Evolutionary conservation across 2,329 filamentous ascomycete species (phyloP).

Genomic region (Calonectria pauciramosa): DNA sequence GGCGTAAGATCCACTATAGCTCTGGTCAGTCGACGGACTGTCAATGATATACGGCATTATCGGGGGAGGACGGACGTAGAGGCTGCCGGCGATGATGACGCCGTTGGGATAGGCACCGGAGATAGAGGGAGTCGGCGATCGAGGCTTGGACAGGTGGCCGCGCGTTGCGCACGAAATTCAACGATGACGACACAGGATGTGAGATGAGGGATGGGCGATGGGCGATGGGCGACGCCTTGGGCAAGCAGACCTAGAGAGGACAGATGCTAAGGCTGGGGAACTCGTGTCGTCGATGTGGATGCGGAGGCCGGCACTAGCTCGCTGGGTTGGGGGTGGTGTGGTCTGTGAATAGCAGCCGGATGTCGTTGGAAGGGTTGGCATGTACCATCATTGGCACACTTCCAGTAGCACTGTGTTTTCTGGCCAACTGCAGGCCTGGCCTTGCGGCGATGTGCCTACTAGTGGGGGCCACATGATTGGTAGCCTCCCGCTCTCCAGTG

Average conservation of each 20-base stretch:
- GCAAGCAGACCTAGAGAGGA: constrained; percentile 28
- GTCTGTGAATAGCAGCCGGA: constrained; percentile 29
- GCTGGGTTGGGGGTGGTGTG: constrained; percentile 44
- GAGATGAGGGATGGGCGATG: constrained; percentile 31
- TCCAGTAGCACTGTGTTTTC: neutral
- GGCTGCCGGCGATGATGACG: constrained; percentile 35
- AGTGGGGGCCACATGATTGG: constrained; percentile 52
- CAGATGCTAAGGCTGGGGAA: constrained; percentile 43
- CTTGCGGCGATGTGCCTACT: constrained; percentile 30
- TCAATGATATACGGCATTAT: constrained; percentile 39
- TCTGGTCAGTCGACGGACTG: constrained; percentile 40
- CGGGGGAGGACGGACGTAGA: constrained; percentile 20
- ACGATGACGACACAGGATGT: constrained; percentile 28
- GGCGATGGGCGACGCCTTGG: constrained; percentile 18
- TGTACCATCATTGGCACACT: constrained; percentile 7
- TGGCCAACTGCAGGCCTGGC: constrained; percentile 35
- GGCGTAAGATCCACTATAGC: constrained; percentile 22
- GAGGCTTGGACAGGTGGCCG: constrained; percentile 45
- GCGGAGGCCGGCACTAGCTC: constrained; percentile 43
- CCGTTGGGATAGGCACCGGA: constrained; percentile 34
- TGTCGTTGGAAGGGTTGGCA: neutral
- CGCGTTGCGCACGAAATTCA: constrained; percentile 49
- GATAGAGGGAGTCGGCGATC: constrained; percentile 30
- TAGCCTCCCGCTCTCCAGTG: constrained; percentile 33
- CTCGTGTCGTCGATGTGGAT: constrained; percentile 48